These are phyloP conservation scores for Microcyclosporella mali DNA, from an alignment of 2,329 filamentous ascomycete species.

Conservation along the genomic window DNA sequence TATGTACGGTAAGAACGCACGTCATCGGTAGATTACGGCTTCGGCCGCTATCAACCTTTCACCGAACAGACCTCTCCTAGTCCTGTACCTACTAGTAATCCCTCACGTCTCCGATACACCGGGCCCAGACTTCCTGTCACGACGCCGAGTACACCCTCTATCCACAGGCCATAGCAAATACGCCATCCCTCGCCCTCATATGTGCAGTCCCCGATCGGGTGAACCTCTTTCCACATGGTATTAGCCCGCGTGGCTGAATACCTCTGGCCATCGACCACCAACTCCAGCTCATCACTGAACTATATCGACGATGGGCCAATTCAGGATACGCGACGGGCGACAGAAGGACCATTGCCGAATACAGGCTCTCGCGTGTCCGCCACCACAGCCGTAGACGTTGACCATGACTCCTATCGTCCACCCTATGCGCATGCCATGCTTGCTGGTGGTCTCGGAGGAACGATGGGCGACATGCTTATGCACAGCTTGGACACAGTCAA, in stretches of 20 bases:
- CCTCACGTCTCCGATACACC: too few relatives aligned
- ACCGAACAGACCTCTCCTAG: too few relatives aligned
- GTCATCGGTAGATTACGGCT: too few relatives aligned
- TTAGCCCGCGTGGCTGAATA: slow-evolving; percentile 46
- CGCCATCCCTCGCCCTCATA: slow-evolving; percentile 4
- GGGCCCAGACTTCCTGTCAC: too few relatives aligned
- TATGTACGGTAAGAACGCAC: too few relatives aligned
- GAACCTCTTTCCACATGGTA: slow-evolving; percentile 38
- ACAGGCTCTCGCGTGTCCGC: slow-evolving; percentile 11
- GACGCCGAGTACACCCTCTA: background rate
- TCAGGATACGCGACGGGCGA: slow-evolving; percentile 27
- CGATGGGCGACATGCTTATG: slow-evolving; percentile 95
- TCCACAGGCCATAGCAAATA: slow-evolving; percentile 19
- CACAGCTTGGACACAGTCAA: slow-evolving; percentile 98
- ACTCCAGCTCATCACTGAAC: slow-evolving; percentile 24
- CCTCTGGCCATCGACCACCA: slow-evolving; percentile 33
- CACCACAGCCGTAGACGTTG: slow-evolving; percentile 22
- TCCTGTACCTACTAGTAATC: too few relatives aligned
- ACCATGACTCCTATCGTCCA: slow-evolving; percentile 40
- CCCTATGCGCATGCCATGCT: slow-evolving; percentile 66
- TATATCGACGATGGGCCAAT: slow-evolving; percentile 34
- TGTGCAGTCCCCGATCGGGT: too few relatives aligned
- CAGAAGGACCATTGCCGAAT: slow-evolving; percentile 32
- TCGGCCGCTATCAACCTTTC: too few relatives aligned
- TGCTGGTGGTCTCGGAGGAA: slow-evolving; percentile 86